These are phyloP conservation scores for Perkinsus marinus DNA, from an alignment of 169 alveolate genomes.

Conservation along the genomic window DNA sequence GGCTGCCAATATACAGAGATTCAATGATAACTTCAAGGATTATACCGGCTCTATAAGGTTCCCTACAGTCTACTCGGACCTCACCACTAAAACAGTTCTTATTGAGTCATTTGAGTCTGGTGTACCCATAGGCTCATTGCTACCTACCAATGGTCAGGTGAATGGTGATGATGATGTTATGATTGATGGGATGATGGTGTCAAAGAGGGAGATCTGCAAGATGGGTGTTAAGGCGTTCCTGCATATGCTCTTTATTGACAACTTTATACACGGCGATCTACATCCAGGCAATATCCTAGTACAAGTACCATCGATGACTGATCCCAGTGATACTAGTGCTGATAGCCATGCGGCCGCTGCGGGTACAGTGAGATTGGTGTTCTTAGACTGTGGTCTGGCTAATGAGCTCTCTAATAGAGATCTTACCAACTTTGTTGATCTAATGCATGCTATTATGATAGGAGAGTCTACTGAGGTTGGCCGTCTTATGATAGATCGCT, in stretches of 20 bases:
- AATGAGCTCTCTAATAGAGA: slow-evolving; percentile 8
- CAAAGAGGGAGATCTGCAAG: background rate
- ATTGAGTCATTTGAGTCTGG: background rate
- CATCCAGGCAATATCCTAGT: slow-evolving; percentile 23
- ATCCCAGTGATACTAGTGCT: too few species aligned
- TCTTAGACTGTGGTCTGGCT: slow-evolving; percentile 24
- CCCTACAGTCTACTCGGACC: background rate
- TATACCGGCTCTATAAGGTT: background rate
- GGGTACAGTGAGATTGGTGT: slow-evolving; percentile 3
- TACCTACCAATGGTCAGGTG: background rate
- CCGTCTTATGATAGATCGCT: background rate
- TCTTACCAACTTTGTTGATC: slow-evolving; percentile 7
- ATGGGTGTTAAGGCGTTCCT: background rate
- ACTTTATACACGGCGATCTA: slow-evolving; percentile 24
- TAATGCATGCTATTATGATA: background rate
- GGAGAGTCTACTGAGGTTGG: background rate
- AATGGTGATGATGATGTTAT: background rate
- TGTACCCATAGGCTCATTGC: background rate
- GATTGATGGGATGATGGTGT: background rate
- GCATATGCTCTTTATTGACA: slow-evolving; percentile 24
- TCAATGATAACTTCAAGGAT: background rate
- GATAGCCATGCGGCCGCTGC: background rate
- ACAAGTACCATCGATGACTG: too few species aligned
- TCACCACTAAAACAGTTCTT: background rate
- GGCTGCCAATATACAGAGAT: background rate